Conservation (phyloP, 345 rosid species). For the Moricandia arvensis region DNA sequence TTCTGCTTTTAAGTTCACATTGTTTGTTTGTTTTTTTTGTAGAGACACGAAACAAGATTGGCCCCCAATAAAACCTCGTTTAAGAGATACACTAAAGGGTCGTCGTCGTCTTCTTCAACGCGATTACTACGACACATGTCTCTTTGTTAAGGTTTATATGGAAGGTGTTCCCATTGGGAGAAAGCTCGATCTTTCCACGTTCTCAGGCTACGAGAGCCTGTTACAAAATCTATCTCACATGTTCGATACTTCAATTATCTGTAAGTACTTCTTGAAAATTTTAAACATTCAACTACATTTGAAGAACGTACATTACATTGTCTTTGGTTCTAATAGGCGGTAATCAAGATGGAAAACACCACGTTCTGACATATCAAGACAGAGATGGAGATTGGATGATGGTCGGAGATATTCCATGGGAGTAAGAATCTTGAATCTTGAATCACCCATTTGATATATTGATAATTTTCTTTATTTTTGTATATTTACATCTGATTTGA, state of each 20-base stretch:
- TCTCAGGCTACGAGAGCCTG: constrained; percentile 42
- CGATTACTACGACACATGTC: constrained; percentile 15
- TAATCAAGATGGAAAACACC: constrained; percentile 26
- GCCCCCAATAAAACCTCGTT: constrained; percentile 34
- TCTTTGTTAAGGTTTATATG: constrained; percentile 66
- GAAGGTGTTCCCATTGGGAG: constrained; percentile 69
- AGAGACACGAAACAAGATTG: constrained; percentile 34
- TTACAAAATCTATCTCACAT: constrained; percentile 36
- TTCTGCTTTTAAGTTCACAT: not conserved
- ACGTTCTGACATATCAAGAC: constrained; percentile 41
- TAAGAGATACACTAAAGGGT: constrained; percentile 34
- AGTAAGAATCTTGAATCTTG: constrained; percentile 39
- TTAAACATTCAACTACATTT: not conserved
- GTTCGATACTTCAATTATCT: constrained; percentile 40
- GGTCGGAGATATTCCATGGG: constrained; percentile 52
- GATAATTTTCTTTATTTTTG: not conserved
- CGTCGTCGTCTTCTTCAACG: constrained; percentile 24
- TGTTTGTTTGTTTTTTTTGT: not conserved
- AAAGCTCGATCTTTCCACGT: constrained; percentile 55
- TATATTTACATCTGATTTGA: not conserved
- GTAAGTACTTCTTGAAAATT: constrained; percentile 34
- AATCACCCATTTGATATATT: not conserved
- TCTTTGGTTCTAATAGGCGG: constrained; percentile 26
- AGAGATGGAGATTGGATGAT: constrained; percentile 45
- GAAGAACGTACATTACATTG: not conserved